phyloP scores from a whole-genome alignment of 1,284 basidiomycete species.

The Heimioporus punctisporus region DNA sequence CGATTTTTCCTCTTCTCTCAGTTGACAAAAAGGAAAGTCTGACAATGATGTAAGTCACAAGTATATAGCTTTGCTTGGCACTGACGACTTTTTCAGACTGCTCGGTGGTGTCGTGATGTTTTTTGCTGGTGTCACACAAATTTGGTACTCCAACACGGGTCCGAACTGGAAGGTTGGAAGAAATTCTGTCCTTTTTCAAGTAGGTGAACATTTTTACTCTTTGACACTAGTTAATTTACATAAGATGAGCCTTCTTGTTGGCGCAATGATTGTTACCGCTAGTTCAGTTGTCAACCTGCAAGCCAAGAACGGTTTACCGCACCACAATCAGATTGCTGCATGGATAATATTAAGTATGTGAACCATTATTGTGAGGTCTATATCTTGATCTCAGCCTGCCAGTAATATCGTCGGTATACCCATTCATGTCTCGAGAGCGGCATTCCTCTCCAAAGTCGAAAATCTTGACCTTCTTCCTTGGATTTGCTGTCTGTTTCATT shows the following conservation, averaged over 20 bases:
- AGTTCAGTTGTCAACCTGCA: constrained; percentile 64
- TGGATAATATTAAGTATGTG: constrained; percentile 70
- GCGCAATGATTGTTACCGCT: constrained; percentile 53
- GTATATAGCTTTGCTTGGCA: neutral
- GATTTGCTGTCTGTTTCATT: constrained; percentile 79
- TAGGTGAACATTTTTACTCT: constrained; percentile 15
- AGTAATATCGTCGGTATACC: constrained; percentile 54
- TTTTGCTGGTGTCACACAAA: constrained; percentile 18
- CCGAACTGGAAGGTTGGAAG: neutral
- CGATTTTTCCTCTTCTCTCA: constrained; percentile 71
- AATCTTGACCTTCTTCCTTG: constrained; percentile 65
- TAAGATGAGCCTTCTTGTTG: constrained; percentile 44
- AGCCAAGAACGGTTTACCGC: constrained; percentile 70
- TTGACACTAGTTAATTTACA: neutral
- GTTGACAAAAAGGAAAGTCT: constrained; percentile 79
- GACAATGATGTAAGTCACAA: constrained; percentile 52
- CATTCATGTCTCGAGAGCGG: constrained; percentile 42
- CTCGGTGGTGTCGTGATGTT: constrained; percentile 31
- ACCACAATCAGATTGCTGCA: constrained; percentile 60
- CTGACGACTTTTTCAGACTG: constrained; percentile 29
- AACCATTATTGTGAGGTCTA: neutral
- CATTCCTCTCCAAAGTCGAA: constrained; percentile 47
- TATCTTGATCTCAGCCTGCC: constrained; percentile 28
- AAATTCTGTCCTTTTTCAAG: constrained; percentile 39
- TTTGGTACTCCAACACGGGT: constrained; percentile 2